Evolutionary conservation across 2,329 filamentous ascomycete genomes (phyloP).

Genomic region (Calonectria pseudoreteaudii): DNA sequence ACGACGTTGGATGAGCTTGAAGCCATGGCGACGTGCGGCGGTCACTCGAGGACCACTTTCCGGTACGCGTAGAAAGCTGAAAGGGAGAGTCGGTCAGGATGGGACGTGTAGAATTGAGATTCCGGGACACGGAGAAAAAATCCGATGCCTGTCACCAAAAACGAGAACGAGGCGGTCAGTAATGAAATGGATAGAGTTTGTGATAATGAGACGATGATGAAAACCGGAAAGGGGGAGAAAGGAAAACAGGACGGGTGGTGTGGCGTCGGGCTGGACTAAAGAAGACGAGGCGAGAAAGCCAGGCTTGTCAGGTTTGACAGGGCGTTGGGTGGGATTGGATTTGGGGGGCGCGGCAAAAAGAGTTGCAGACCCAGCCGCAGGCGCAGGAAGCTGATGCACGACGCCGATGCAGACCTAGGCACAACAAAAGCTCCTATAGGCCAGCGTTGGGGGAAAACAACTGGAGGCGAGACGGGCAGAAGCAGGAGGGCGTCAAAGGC

Average conservation of each 20-base stretch:
- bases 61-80: constrained; percentile 28
- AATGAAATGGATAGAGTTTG: constrained; percentile 30
- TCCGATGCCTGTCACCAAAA: constrained; percentile 38
- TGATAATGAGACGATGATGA: constrained; percentile 13
- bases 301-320: constrained; percentile 35
- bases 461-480: constrained; percentile 19
- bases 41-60: constrained; percentile 42
- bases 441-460: constrained; percentile 8
- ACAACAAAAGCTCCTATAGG: constrained; percentile 28
- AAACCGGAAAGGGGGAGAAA: constrained; percentile 26
- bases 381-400: constrained; percentile 32
- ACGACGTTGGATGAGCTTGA: constrained; percentile 96
- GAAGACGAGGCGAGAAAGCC: constrained; percentile 36
- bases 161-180: constrained; percentile 35
- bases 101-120: constrained; percentile 28
- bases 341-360: constrained; percentile 41
- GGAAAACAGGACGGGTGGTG: constrained; percentile 30
- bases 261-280: constrained; percentile 39
- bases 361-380: constrained; percentile 36
- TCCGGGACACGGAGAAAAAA: constrained; percentile 25
- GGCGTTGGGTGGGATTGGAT: constrained; percentile 32
- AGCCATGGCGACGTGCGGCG: constrained; percentile 68
- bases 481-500: constrained; percentile 21
- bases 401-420: constrained; percentile 15
- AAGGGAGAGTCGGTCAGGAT: constrained; percentile 25